Percentiles rank a stretch among this genome's conserved stretches.
Conservation (phyloP, 495 filamentous ascomycete species). For the Poronia punctata region DNA sequence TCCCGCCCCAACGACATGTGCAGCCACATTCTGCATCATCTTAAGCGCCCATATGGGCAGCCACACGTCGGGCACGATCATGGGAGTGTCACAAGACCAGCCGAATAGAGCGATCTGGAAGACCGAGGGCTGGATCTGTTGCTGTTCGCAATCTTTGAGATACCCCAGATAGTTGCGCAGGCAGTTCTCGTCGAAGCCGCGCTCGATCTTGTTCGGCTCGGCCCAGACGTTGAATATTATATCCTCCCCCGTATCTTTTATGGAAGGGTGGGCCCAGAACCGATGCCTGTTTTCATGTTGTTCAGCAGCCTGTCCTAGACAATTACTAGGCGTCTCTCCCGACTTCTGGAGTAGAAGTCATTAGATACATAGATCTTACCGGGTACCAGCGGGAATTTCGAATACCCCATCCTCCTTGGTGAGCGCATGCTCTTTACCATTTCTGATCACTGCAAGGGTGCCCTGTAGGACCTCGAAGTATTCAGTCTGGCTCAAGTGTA, state of each 20-base stretch:
- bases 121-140: no score
- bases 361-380: constrained; percentile 3
- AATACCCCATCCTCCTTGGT: constrained; percentile 11
- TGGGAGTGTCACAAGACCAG: no score
- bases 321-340: no score
- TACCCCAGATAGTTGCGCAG: constrained; percentile 10
- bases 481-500: constrained; percentile 7
- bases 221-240: constrained; percentile 8
- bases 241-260: neutral
- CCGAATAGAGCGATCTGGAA: no score
- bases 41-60: no score
- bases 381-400: constrained; percentile 4
- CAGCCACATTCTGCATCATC: no score
- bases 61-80: no score
- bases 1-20: no score
- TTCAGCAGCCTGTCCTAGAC: no score
- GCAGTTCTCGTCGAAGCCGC: constrained; percentile 8
- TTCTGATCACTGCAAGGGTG: neutral
- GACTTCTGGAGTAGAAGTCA: no score
- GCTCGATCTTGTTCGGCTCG: constrained; percentile 3
- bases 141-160: constrained; percentile 2
- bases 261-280: constrained; percentile 9
- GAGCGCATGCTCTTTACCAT: constrained; percentile 1
- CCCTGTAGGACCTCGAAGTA: constrained; percentile 26
- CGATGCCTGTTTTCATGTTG: constrained; percentile 6